Evolutionary conservation across 1,139 yeast species (phyloP), one percentile per base, ranked within the genome.

Genomic region (Blastobotrys apis): DNA sequence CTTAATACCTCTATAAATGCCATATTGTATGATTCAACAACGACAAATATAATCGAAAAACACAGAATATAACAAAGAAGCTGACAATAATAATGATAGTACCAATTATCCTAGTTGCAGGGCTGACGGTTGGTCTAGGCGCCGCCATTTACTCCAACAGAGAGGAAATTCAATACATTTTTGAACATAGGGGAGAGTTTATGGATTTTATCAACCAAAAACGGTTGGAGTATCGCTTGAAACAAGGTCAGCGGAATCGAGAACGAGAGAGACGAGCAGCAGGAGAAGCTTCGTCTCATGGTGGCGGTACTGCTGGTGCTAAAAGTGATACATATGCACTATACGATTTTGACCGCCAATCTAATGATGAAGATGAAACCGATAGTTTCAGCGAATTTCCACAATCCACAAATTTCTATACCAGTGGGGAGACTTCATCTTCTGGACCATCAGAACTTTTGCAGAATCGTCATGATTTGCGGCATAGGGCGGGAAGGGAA

Each of bases 111-210:
- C 42, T 57, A 3, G 49, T 45, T 3, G 59, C 60, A 9, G 62
- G 62, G 8, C 44, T 56, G 25, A 50, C 56, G 12, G 47, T 55
- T 4, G 62, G 62, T n/a, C 42, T 55, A 6, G 55, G 58, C 6
- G 52, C 52, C 4, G 58, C 60, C 5, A 45, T 55, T 4, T 52
- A 50, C 36, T 53, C 56, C 33, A 53, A 58, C 44, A 38, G 50
- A n/a, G 61, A 58, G n/a, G 59, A 53, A 29, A 47, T 56, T 8
- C 34, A 19, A 19, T 54, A 51, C 8, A 40, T 46, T 9, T 41
- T 53, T 27, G 51, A 53, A 38, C 47, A 47, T 37, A 41, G 38
- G 19, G 36, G 21, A 2, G 47, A 53, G 30, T 46, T 55, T 10
- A 33, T 25, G 6, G 57, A 48, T 4, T 45, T 46, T 10, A 41